phyloP scores from a whole-genome alignment of 805 yeast genomes.

The Myxozyma nipponensis region DNA sequence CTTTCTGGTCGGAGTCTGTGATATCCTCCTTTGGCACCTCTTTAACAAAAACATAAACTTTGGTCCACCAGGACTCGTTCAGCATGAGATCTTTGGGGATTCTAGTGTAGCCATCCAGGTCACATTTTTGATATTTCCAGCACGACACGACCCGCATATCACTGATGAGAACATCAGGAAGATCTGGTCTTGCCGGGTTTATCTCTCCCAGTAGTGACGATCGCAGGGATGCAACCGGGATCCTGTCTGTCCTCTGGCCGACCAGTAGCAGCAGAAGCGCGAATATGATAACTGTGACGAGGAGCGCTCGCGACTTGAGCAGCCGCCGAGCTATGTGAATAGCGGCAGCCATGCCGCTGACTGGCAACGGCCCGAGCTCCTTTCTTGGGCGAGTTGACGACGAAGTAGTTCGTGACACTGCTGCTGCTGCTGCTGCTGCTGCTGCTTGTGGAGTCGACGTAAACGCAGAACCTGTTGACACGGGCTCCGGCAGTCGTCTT shows the following conservation, averaged over 20 bases:
- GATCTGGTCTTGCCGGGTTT: not conserved
- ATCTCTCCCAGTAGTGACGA: not conserved
- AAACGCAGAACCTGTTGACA: no score
- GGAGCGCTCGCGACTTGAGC: not conserved
- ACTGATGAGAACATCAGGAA: slow-evolving; percentile 8
- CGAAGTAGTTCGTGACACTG: not conserved
- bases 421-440: no score
- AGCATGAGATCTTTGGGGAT: slow-evolving; percentile 49
- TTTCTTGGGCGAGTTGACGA: not conserved
- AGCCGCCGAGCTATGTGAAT: not conserved
- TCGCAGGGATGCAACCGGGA: not conserved
- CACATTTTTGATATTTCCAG: slow-evolving; percentile 11
- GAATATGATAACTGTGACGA: not conserved
- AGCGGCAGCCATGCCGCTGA: not conserved
- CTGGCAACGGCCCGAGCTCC: not conserved
- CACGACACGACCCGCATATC: slow-evolving; percentile 10
- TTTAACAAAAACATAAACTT: slow-evolving; percentile 41
- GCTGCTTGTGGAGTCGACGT: no score
- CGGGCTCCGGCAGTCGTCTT: not conserved
- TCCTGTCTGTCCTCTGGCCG: not conserved
- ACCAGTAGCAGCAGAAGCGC: not conserved
- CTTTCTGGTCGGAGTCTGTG: slow-evolving; percentile 31
- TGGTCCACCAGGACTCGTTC: slow-evolving; percentile 44
- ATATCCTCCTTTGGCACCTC: slow-evolving; percentile 29
- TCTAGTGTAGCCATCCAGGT: slow-evolving; percentile 42